Evolutionary conservation across 306 rosid genomes (phyloP).

Genomic region (Cucurbita ficifolia): DNA sequence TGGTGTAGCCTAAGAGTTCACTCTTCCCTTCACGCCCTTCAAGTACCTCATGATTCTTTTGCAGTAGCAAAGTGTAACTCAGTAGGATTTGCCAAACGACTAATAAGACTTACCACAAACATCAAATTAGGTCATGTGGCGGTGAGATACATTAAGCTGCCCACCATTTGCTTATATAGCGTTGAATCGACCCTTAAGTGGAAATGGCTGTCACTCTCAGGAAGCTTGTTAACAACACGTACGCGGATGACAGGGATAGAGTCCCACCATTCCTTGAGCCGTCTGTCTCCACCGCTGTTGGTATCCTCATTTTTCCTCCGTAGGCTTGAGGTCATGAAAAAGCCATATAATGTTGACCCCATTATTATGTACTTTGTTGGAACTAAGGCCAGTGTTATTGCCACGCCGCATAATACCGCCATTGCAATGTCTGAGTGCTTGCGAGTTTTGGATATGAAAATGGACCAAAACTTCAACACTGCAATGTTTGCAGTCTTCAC

Average conservation of each 20-base stretch:
- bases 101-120: too few species aligned
- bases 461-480: slow-evolving; percentile 62
- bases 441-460: slow-evolving; percentile 52
- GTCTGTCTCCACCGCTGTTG: slow-evolving; percentile 31
- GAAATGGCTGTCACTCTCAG: neutral
- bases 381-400: slow-evolving; percentile 38
- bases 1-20: too few species aligned
- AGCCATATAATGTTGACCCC: slow-evolving; percentile 33
- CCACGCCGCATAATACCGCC: slow-evolving; percentile 34
- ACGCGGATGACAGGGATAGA: slow-evolving; percentile 68
- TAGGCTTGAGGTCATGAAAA: slow-evolving; percentile 22
- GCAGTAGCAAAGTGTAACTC: too few species aligned
- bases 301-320: slow-evolving; percentile 19
- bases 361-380: slow-evolving; percentile 53
- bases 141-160: too few species aligned
- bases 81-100: too few species aligned
- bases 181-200: neutral
- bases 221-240: slow-evolving; percentile 29
- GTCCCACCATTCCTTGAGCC: slow-evolving; percentile 93
- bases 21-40: too few species aligned
- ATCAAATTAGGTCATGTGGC: too few species aligned
- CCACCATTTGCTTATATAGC: too few species aligned
- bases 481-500: slow-evolving; percentile 51
- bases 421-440: slow-evolving; percentile 73
- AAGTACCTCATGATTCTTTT: too few species aligned